Evolutionary conservation across 805 yeast species (phyloP).

Genomic region (Tetrapisispora arboricola): DNA sequence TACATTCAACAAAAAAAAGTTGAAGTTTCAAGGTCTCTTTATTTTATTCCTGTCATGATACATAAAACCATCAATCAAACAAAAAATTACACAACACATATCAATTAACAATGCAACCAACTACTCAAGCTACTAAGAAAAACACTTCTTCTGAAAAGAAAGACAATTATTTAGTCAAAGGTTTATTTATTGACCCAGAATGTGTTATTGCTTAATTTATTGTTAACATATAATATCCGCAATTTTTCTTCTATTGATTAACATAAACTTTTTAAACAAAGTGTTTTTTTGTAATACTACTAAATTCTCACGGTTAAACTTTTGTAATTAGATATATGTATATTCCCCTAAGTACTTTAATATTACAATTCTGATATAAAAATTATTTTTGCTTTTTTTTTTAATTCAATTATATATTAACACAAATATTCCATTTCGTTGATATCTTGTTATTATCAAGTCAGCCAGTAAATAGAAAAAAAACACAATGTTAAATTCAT

Average conservation of each 20-base stretch:
- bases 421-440: no score
- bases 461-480: no score
- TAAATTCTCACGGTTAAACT: background rate
- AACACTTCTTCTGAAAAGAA: slow-evolving; percentile 18
- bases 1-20: background rate
- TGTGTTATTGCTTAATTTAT: slow-evolving; percentile 17
- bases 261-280: background rate
- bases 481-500: background rate
- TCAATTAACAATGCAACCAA: slow-evolving; percentile 18
- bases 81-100: background rate
- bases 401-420: background rate
- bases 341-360: slow-evolving; percentile 3
- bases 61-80: slow-evolving; percentile 4
- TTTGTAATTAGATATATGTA: background rate
- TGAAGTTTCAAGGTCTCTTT: background rate
- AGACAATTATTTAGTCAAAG: slow-evolving; percentile 18
- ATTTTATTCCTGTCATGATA: background rate
- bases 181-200: slow-evolving; percentile 16
- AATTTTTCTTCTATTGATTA: background rate
- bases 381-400: background rate
- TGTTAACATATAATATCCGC: background rate
- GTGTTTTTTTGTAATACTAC: background rate
- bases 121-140: slow-evolving; percentile 20
- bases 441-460: no score
- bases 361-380: background rate